Evolutionary conservation across 164 flowering plant species (phyloP), one percentile per base, ranked within the genome.

Genomic region (Echeveria elegans): DNA sequence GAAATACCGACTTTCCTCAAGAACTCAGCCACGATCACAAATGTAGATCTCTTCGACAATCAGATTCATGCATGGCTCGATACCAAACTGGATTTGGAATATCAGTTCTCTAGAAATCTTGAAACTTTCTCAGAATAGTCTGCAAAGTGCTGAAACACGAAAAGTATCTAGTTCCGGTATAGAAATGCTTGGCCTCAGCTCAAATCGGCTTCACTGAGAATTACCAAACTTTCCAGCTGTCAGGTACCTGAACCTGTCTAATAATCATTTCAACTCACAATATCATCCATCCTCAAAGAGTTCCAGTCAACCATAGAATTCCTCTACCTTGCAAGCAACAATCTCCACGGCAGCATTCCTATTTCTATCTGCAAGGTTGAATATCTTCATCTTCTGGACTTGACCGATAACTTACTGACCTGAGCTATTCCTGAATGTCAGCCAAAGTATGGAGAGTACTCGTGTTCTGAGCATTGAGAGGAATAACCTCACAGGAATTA

Each of bases 31-130:
- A 30, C 0, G 1, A 31, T 77, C 52, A 7, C 2, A 10, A 1
- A 34, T 30, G 21, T 79, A 16, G 80, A 79, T 19, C 77, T 79
- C 47, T 79, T 80, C 10, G 53, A 64, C 52, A 77, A 77, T 48
- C 48, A 53, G 45, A 63, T 77, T 26, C n/a, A n/a, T n/a, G n/a
- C 15, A 37, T 6, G 77, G 82, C 11, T 24, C 19, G 64, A 68
- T 79, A 45, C 82, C 82, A 1, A 71, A 14, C 8, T 79, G 80
- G 80, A 69, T 79, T 21, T 79, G 80, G 78, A 61, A 71, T 9
- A 24, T 70, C 52, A 68, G 73, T 14, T 26, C 4, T 43, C 72
- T 76, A 29, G 4, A 47, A 47, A 47, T 32, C 23, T n/a, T 81
- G 56, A 76, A 78, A 63, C 80, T 78, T 67, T 78, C 84, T 53